Evolutionary conservation across 176 grass and related monocot species (phyloP), one percentile per base, ranked within the genome.

Genomic region (Aegilops longissima): DNA sequence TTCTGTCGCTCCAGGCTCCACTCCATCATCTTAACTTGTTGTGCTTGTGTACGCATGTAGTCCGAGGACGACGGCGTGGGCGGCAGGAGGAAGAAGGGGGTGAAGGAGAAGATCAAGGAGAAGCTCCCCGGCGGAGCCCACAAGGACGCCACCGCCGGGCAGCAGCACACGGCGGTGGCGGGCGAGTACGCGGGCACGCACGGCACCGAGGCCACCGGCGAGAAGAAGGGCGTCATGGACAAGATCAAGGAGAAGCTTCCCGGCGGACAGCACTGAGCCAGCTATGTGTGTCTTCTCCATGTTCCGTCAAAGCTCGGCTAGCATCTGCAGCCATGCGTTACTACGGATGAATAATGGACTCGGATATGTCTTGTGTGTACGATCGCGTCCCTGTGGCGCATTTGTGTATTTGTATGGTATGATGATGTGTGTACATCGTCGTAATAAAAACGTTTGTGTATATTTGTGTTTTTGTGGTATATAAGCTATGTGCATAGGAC

Each of bases 21-120:
- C 17, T 20, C 6, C 12, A 29, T 17, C 24, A 29, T 65, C 62
- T 14, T 31, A 31, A 13, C 63, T 31, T 31, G 5, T 16, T 29
- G 5, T 30, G 25, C 63, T 3, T 2, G 6, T 3, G 25, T 63
- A 30, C 27, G 25, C 30, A 3, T 14, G 25, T 17, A 33, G 64
- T 66, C 64, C 3, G 64, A 66, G 64, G 64, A 66, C 64, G 64
- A 66, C 13, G 64, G 64, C 27, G 13, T 16, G 64, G 64, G 65
- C 29, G 65, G 30, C 2, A 68, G 65, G 65, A 68, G 65, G 65
- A 68, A 68, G 65, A 68, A 68, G 65, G 65, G 30, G 29, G 34
- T 68, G 65, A 68, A 68, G 65, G 65, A 68, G 30, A 68, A 68
- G 65, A 68, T 68, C 65, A 68, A 34, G 65, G 65, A 68, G 65